Base-by-base conservation (phyloP, 2,329 filamentous ascomycete genomes). In the Fusarium chuoi region DNA sequence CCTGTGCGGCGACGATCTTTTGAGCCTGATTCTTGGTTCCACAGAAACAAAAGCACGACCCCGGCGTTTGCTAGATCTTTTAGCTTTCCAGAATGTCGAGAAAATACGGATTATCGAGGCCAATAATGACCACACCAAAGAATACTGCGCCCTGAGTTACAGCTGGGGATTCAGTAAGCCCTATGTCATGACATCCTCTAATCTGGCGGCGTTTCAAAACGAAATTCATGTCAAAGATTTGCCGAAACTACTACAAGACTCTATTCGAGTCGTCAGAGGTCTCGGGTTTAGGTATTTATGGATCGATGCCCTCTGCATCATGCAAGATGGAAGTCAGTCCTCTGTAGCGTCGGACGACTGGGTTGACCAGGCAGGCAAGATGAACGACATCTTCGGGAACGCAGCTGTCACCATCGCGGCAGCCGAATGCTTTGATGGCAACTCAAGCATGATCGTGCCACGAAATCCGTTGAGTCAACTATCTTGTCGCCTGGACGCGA, bases 381-480 rank as follows among this genome's bases (percentile, higher is more conserved):
- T 57, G 54, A 57, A 57, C 18, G 54, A 57, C 18, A 57, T 57
- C 11, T 57, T 57, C 39, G 54, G 54, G 15, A 57, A 48, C 30
- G 54, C 54, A 17, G 28, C 33, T 18, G 54, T 57, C 10, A 57
- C 54, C 39, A 57, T 57, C 38, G 54, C 54, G 39, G 54, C 54
- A 57, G 39, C 54, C 28, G 54, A 57, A 48, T 57, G 39, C 39
- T 57, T 57, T 33, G 39, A 57, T 48, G 54, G 54, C 54, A 57
- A 57, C 30, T 46, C 39, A 33, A 57, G 39, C 30, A 45, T 57
- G 30, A 35, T 57, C n/a, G 54, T 57, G 18, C 39, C 54, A 33
- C 39, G 54, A 17, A 48, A 57, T 22, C 54, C 54, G 18, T 9
- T 57, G 13, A 48, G 39, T 26, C 52, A 56, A 33, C 17, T 56